Conservation (phyloP, 2,329 filamentous ascomycete genomes). For the Pseudogymnoascus sp. region DNA sequence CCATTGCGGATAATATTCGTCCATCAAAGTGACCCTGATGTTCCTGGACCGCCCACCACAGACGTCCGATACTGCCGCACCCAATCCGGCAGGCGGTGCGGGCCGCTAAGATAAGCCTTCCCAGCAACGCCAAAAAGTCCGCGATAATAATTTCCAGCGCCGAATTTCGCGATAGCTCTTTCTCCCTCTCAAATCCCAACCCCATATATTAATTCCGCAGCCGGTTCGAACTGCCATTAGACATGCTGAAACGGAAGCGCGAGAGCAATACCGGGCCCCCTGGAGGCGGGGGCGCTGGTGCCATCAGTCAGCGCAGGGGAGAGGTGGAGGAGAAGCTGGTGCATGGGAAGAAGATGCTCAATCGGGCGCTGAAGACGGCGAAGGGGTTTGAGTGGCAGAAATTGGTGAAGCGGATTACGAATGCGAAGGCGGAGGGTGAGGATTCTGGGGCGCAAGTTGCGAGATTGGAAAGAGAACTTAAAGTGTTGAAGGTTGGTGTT, state of each 20-base stretch:
- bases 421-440: conserved; percentile 37
- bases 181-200: background rate
- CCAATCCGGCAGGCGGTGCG: background rate
- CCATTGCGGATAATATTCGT: background rate
- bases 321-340: conserved; percentile 41
- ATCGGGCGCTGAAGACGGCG: conserved; percentile 59
- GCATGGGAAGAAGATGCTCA: conserved; percentile 50
- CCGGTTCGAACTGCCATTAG: background rate
- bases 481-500: conserved; percentile 36
- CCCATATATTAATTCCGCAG: background rate
- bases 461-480: conserved; percentile 53
- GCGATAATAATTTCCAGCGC: background rate
- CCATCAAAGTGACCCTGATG: background rate
- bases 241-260: conserved; percentile 52
- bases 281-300: conserved; percentile 22
- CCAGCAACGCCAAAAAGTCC: background rate
- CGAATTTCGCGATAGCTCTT: background rate
- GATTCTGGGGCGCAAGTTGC: conserved; percentile 34
- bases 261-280: conserved; percentile 25
- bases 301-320: conserved; percentile 25
- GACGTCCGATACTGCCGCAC: background rate
- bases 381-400: conserved; percentile 75
- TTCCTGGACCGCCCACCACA: background rate
- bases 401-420: conserved; percentile 48
- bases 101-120: background rate